A percentile compares a stretch with the other conserved stretches of the same genome.
These are phyloP conservation scores for Pezicula neosporulosa DNA, from an alignment of 2,329 filamentous ascomycete species.

Conservation along the genomic window DNA sequence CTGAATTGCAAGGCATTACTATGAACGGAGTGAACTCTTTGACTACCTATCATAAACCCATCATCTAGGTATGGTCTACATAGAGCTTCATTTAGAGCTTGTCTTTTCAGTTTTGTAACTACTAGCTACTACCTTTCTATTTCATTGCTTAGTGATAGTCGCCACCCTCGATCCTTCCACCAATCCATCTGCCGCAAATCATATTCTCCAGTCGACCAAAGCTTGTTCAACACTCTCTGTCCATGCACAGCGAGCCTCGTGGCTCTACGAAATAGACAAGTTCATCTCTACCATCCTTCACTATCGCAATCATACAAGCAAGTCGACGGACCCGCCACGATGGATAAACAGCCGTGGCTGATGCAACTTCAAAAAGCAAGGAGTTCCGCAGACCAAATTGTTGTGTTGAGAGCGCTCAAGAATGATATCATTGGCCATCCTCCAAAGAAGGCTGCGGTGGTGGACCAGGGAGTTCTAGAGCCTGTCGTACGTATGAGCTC, in stretches of 20 bases:
- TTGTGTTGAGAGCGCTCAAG: slow-evolving; percentile 71
- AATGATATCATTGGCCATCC: slow-evolving; percentile 87
- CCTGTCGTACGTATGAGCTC: slow-evolving; percentile 53
- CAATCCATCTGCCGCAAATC: too few relatives aligned
- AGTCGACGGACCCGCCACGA: slow-evolving; percentile 3
- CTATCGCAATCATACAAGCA: neutral
- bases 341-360: slow-evolving; percentile 44
- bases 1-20: too few relatives aligned
- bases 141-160: too few relatives aligned
- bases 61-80: too few relatives aligned
- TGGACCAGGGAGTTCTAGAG: slow-evolving; percentile 66
- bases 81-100: too few relatives aligned
- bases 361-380: slow-evolving; percentile 54
- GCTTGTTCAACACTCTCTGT: neutral
- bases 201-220: neutral
- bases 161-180: too few relatives aligned
- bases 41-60: too few relatives aligned
- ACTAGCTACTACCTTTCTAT: too few relatives aligned
- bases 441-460: slow-evolving; percentile 78
- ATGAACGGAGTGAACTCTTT: too few relatives aligned
- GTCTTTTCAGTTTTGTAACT: too few relatives aligned
- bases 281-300: too few relatives aligned
- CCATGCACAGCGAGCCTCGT: neutral
- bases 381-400: slow-evolving; percentile 47
- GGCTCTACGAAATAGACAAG: too few relatives aligned